A percentile compares a stretch with the other conserved stretches of the same genome.
phyloP scores from a whole-genome alignment of 2,329 filamentous ascomycete species.

The Trichophyton schoenleinii region DNA sequence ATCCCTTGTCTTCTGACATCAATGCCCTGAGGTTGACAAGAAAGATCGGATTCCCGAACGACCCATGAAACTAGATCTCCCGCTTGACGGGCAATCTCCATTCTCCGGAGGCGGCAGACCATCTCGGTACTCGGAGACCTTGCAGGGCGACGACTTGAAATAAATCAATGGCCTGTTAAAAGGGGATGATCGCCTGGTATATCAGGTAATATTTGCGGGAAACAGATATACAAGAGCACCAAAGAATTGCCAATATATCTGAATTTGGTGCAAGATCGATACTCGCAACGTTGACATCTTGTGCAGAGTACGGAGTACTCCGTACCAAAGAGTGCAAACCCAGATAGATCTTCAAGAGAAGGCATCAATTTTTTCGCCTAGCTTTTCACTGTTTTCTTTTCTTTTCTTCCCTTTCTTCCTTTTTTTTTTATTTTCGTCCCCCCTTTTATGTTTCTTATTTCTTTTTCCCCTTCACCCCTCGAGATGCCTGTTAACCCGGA shows the following conservation, averaged over 20 bases:
- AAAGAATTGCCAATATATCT: background rate
- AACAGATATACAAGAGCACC: background rate
- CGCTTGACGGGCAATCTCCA: background rate
- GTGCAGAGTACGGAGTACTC: background rate
- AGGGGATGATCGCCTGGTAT: background rate
- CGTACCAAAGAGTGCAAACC: background rate
- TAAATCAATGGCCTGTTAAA: background rate
- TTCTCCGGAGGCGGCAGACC: background rate
- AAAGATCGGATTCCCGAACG: background rate
- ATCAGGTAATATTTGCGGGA: background rate
- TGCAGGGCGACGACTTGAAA: background rate
- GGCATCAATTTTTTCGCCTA: background rate
- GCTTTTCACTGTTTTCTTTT: background rate
- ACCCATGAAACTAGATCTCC: conserved; percentile 1
- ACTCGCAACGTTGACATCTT: background rate
- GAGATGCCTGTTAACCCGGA: background rate
- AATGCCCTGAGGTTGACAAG: background rate
- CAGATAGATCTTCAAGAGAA: background rate
- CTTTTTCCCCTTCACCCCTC: no score
- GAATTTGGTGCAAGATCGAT: background rate
- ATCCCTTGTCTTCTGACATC: background rate
- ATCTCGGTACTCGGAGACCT: background rate
- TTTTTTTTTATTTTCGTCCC: no score
- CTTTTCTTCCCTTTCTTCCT: background rate
- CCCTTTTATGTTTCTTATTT: no score